phyloP scores from a whole-genome alignment of 2,329 filamentous ascomycete genomes.

The Scedosporium minutisporum region DNA sequence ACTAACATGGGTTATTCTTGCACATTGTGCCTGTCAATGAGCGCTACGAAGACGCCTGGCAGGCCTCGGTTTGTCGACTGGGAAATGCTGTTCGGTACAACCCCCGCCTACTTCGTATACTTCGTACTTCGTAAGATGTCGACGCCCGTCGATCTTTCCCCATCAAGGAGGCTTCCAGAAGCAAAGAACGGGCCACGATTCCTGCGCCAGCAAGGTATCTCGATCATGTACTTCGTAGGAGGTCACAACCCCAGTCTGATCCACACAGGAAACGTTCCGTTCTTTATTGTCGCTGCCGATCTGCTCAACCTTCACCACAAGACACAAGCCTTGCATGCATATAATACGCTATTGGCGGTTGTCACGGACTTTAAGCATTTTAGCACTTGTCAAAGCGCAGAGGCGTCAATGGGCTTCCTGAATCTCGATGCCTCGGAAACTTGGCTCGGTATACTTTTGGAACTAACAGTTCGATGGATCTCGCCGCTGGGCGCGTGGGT shows the following conservation, averaged over 20 bases:
- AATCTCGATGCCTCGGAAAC: neutral
- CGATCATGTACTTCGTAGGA: too few relatives aligned
- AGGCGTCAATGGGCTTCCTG: neutral
- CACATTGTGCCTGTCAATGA: too few relatives aligned
- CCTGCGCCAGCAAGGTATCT: neutral
- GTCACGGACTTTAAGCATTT: neutral
- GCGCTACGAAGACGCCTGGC: too few relatives aligned
- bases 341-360: neutral
- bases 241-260: neutral
- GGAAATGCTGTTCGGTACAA: neutral
- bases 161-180: slow-evolving; percentile 6
- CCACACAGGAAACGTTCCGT: neutral
- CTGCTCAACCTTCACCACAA: neutral
- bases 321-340: neutral
- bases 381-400: neutral
- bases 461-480: neutral
- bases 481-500: too few relatives aligned
- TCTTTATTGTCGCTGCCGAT: neutral
- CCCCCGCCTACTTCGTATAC: neutral
- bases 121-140: neutral
- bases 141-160: slow-evolving; percentile 1
- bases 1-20: too few relatives aligned
- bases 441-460: neutral
- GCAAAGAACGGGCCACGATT: neutral
- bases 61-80: neutral